Evolutionary conservation across 345 rosid genomes (phyloP).

Genomic region (Psidium guajava): DNA sequence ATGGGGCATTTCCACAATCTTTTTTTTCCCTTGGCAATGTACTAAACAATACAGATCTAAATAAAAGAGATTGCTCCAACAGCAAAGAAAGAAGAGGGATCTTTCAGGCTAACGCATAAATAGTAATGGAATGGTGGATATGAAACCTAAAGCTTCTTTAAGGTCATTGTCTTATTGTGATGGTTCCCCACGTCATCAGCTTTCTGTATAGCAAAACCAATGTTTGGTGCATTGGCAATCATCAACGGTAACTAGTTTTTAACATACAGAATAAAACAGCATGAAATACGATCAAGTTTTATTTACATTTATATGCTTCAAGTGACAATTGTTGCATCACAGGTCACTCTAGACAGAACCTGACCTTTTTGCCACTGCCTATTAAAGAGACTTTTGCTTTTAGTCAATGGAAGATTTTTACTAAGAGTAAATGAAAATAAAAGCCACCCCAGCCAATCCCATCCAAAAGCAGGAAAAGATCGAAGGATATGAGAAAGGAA

Average conservation of each 20-base stretch:
- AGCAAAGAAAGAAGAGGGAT: neutral
- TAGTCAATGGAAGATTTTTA: neutral
- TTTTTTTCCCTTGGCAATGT: neutral
- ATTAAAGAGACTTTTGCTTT: neutral
- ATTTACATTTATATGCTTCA: neutral
- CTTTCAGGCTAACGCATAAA: neutral
- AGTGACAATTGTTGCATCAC: neutral
- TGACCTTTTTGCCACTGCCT: neutral
- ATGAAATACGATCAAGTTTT: neutral
- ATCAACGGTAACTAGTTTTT: neutral
- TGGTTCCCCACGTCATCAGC: neutral
- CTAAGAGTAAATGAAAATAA: neutral
- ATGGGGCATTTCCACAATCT: neutral
- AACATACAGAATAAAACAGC: neutral
- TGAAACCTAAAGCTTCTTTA: neutral
- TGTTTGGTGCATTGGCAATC: neutral
- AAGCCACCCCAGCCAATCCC: neutral
- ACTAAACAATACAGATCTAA: neutral
- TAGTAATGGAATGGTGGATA: neutral
- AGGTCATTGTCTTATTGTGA: neutral
- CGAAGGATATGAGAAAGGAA: neutral
- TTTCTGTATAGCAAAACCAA: neutral
- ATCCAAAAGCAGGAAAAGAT: neutral
- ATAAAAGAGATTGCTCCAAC: neutral
- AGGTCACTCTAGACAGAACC: neutral